Base-by-base conservation (phyloP, 179 eudicot species). In the Vitellaria paradoxa region DNA sequence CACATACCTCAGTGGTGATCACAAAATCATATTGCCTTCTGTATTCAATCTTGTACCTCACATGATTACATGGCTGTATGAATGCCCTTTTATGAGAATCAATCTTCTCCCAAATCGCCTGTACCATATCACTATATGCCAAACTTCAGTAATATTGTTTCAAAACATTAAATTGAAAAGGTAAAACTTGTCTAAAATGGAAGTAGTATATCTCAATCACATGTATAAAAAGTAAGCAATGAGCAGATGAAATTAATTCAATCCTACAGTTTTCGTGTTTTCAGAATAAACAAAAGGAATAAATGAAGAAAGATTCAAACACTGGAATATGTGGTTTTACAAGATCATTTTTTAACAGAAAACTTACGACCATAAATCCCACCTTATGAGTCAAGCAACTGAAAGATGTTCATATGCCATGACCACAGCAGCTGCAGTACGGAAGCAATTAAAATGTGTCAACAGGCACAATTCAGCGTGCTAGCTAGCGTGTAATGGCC, bases 351-450 rank as follows among this genome's bases (percentile, higher is more conserved):
- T 73, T 60, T 14, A 20, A 70, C 56, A 20, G 70, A 66, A 57
- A 18, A 73, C 21, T 21, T 50, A 3, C 18, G 37, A 23, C 9
- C 1, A 45, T 15, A 61, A 46, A 21, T 61, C 21, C 45, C 57
- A 61, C 77, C 55, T 45, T 21, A 42, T 20, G 17, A 4, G 68
- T 50, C 77, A 74, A 74, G 55, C 76, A 73, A 37, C 66, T 59
- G 30, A 12, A 73, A 57, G 47, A 59, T n/a, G 23, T 37, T 7
- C 15, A 24, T 55, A 55, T n/a, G 49, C 18, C 49, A 72, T 30
- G 64, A 72, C 13, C 64, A 10, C 10, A 72, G 30, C 20, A 18
- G 63, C 64, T 10, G 13, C 75, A 72, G 37, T 14, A 30, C 42
- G 17, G 3, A 47, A 71, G 40, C 42, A 50, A 50, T 30, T 46